Percentiles rank a stretch among this genome's conserved stretches.
Evolutionary conservation across 441 rosid species (phyloP).

Genomic region (Euphorbia schlechtendalii): DNA sequence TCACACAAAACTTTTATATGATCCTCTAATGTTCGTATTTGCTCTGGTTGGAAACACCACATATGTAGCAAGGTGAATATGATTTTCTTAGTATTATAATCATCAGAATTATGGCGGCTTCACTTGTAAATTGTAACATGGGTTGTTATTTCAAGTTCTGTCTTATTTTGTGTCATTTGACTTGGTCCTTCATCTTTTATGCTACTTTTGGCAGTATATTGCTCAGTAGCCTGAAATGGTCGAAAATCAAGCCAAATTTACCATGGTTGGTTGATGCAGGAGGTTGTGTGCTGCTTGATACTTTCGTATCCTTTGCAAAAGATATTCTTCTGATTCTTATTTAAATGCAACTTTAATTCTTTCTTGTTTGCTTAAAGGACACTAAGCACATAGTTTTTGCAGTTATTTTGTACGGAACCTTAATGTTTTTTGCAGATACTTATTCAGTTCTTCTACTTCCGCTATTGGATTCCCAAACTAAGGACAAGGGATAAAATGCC

Average conservation of each 20-base stretch:
- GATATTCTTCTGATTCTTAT: neutral
- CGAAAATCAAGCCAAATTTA: constrained; percentile 53
- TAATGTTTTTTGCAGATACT: constrained; percentile 35
- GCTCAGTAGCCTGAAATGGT: constrained; percentile 58
- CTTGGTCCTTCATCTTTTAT: neutral
- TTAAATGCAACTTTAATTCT: neutral
- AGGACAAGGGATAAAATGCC: constrained; percentile 13
- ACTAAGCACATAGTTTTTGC: neutral
- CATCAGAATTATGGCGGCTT: neutral
- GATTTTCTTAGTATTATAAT: neutral
- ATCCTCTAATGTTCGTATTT: constrained; percentile 58
- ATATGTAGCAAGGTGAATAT: constrained; percentile 66
- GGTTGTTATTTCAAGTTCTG: no score
- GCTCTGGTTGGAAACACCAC: constrained; percentile 76
- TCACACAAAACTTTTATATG: neutral
- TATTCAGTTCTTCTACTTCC: constrained; percentile 43
- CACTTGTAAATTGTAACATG: no score
- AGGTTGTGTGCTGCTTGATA: constrained; percentile 75
- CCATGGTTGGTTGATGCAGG: constrained; percentile 90
- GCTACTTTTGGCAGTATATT: constrained; percentile 44
- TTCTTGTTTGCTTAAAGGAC: neutral
- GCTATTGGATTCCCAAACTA: constrained; percentile 16
- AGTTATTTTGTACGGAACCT: constrained; percentile 24
- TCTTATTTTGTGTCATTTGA: neutral
- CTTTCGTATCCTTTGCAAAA: constrained; percentile 48